Conservation (phyloP, 2,329 filamentous ascomycete species). For the Pseudocercospora crystallina region DNA sequence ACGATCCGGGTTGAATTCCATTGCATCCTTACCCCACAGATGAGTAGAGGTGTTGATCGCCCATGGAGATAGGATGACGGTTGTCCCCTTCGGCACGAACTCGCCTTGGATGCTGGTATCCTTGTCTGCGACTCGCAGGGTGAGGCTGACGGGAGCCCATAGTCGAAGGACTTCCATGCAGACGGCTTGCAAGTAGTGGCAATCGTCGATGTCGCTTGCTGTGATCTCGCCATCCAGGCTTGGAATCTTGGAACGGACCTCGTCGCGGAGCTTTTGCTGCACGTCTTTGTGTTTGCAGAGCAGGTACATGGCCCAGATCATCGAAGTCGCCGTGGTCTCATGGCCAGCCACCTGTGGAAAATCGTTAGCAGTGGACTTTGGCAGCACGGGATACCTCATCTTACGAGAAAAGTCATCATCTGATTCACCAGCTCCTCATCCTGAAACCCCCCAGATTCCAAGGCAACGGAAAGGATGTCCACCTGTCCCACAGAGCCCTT, state of each 20-base stretch:
- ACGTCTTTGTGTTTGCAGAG: constrained; percentile 51
- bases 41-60: constrained; percentile 68
- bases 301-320: constrained; percentile 56
- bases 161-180: constrained; percentile 75
- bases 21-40: constrained; percentile 76
- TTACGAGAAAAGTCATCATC: constrained; percentile 67
- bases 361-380: no score
- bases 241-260: constrained; percentile 50
- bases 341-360: constrained; percentile 53
- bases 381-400: constrained; percentile 38
- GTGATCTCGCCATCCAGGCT: constrained; percentile 47
- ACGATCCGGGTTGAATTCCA: constrained; percentile 74
- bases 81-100: constrained; percentile 68
- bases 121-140: constrained; percentile 62
- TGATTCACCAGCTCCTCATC: constrained; percentile 75
- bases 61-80: constrained; percentile 62
- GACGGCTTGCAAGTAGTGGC: constrained; percentile 79
- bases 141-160: constrained; percentile 69
- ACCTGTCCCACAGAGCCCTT: constrained; percentile 51
- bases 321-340: constrained; percentile 55
- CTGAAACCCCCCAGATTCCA: constrained; percentile 71
- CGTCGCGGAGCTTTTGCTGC: constrained; percentile 51
- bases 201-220: constrained; percentile 63
- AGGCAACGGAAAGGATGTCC: constrained; percentile 79
- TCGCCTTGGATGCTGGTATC: constrained; percentile 67